Percentiles rank a stretch among this genome's conserved stretches.
phyloP scores from a whole-genome alignment of 2,329 filamentous ascomycete species.

The Ceratocystis papillata region DNA sequence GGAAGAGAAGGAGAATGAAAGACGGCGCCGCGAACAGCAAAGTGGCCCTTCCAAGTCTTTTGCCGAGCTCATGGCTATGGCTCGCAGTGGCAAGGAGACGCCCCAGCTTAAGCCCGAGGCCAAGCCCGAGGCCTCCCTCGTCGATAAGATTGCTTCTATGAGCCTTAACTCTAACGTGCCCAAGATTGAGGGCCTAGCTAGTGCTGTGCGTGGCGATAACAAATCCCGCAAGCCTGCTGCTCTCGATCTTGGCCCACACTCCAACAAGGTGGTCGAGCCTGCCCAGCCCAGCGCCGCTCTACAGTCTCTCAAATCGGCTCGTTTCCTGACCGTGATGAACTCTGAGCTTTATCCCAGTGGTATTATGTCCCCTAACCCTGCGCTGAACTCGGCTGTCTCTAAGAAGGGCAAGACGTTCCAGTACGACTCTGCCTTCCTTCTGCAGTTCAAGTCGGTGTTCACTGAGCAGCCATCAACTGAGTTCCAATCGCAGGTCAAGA shows the following conservation, averaged over 20 bases:
- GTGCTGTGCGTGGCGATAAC: constrained; percentile 42
- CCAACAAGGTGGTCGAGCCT: constrained; percentile 76
- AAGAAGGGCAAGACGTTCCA: constrained; percentile 78
- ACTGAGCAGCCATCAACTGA: constrained; percentile 92
- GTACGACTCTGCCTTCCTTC: constrained; percentile 88
- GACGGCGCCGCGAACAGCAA: constrained; percentile 41
- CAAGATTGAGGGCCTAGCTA: constrained; percentile 38
- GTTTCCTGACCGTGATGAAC: constrained; percentile 70
- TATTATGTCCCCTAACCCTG: constrained; percentile 81
- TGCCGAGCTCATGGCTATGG: constrained; percentile 35
- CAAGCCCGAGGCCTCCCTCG: constrained; percentile 28
- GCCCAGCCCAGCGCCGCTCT: constrained; percentile 88
- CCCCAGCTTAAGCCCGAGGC: constrained; percentile 25
- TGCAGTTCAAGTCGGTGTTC: constrained; percentile 94
- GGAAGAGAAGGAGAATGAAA: constrained; percentile 49
- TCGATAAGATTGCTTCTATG: constrained; percentile 43
- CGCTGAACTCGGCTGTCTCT: constrained; percentile 67
- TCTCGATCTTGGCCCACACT: constrained; percentile 73
- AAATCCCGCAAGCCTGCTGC: constrained; percentile 64
- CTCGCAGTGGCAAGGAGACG: constrained; percentile 30
- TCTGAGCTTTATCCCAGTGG: constrained; percentile 72
- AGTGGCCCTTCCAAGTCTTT: constrained; percentile 44
- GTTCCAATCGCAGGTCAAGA: constrained; percentile 85
- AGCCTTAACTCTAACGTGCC: constrained; percentile 40
- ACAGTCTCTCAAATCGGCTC: constrained; percentile 82